A percentile compares a stretch with the other conserved stretches of the same genome.
Evolutionary conservation across 371 early-diverging fungal genomes (phyloP).

Genomic region (Parasitella parasitica): DNA sequence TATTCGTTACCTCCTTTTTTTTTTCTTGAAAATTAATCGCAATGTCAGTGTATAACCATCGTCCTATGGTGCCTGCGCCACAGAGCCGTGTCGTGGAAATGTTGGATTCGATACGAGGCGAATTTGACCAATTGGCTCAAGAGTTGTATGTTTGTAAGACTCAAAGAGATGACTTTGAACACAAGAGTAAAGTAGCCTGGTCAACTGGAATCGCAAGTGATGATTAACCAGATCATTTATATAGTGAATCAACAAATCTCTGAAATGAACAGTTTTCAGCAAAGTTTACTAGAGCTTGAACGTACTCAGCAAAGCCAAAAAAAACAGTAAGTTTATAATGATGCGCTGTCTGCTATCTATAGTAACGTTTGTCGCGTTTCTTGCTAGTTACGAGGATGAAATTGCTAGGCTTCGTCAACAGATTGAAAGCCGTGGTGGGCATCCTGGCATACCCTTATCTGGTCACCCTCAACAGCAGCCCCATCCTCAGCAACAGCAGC

Average conservation of each 20-base stretch:
- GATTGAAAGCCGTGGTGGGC: conserved; percentile 40
- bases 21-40: too few relatives aligned
- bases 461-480: conserved; percentile 17
- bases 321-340: conserved; percentile 54
- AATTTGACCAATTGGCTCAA: conserved; percentile 81
- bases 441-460: conserved; percentile 16
- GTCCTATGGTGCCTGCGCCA: conserved; percentile 79
- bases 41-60: conserved; percentile 80
- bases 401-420: conserved; percentile 49
- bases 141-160: conserved; percentile 75
- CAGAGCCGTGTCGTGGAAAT: conserved; percentile 78
- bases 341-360: neutral
- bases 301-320: conserved; percentile 76
- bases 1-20: neutral
- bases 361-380: neutral
- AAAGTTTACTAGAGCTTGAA: conserved; percentile 79
- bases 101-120: conserved; percentile 80
- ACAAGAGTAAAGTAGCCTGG: conserved; percentile 65
- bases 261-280: conserved; percentile 82
- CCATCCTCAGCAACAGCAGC: conserved; percentile 25
- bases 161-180: conserved; percentile 89
- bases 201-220: neutral
- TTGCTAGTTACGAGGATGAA: conserved; percentile 49
- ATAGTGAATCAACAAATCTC: conserved; percentile 72
- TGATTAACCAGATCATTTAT: neutral